Conservation (phyloP, 2,329 filamentous ascomycete genomes). For the Endothia cerciana region DNA sequence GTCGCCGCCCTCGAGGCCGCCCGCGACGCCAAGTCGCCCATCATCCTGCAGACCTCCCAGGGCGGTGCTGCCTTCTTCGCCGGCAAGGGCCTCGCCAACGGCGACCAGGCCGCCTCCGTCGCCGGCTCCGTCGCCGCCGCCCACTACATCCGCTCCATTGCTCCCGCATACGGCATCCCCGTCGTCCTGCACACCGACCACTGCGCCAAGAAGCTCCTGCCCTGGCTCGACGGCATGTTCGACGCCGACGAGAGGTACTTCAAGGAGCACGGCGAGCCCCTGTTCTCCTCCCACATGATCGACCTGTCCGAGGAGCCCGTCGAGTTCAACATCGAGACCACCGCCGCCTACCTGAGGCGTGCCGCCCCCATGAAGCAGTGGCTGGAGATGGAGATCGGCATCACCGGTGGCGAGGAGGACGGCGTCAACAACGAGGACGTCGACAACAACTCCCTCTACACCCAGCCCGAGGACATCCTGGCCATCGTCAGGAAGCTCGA, state of each 20-base stretch:
- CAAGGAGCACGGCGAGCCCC: constrained; percentile 88
- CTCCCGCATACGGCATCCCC: constrained; percentile 85
- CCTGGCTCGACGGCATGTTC: constrained; percentile 95
- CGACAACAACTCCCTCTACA: constrained; percentile 97
- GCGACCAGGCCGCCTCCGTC: constrained; percentile 84
- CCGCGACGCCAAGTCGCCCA: constrained; percentile 85
- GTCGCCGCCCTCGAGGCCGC: constrained; percentile 93
- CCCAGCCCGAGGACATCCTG: constrained; percentile 95
- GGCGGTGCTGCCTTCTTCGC: constrained; percentile 93
- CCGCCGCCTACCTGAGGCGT: constrained; percentile 90
- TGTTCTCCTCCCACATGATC: constrained; percentile 98
- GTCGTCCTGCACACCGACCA: constrained; percentile 97
- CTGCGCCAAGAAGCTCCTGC: constrained; percentile 98
- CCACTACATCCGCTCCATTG: constrained; percentile 89
- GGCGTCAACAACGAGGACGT: constrained; percentile 98
- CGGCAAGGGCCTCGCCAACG: constrained; percentile 84
- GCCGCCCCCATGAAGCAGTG: constrained; percentile 97
- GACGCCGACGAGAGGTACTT: constrained; percentile 94
- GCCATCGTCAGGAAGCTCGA: constrained; percentile 85
- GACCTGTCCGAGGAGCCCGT: constrained; percentile 92
- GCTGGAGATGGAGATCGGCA: constrained; percentile 96
- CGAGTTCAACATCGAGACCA: constrained; percentile 89
- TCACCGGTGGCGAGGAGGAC: constrained; percentile 97
- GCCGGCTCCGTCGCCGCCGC: constrained; percentile 86
- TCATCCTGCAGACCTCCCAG: constrained; percentile 92